A percentile compares a stretch with the other conserved stretches of the same genome.
Evolutionary conservation across 2,329 filamentous ascomycete genomes (phyloP).

Genomic region (Phaeosphaeria sp.): DNA sequence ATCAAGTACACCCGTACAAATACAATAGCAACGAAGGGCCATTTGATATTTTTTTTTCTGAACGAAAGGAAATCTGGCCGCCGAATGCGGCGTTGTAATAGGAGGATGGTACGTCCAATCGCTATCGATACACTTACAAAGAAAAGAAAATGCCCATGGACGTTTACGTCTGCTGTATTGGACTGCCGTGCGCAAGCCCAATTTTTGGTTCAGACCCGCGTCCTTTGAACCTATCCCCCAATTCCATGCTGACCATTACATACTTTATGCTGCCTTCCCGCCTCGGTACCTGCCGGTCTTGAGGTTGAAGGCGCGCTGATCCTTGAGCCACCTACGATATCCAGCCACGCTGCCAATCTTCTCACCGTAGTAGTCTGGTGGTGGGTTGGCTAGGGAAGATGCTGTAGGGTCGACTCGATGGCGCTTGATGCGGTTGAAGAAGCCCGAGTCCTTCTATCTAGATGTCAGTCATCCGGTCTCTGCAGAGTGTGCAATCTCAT

Average conservation of each 20-base stretch:
- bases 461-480: conserved; percentile 3
- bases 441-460: conserved; percentile 84
- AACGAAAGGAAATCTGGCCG: conserved; percentile 10
- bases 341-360: conserved; percentile 93
- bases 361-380: conserved; percentile 97
- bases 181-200: not conserved
- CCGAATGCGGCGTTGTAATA: conserved; percentile 7
- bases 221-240: not conserved
- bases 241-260: not conserved
- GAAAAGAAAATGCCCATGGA: conserved; percentile 2
- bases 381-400: conserved; percentile 88
- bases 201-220: too few species aligned
- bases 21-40: conserved; percentile 15
- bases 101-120: not conserved
- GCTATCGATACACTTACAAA: conserved; percentile 11
- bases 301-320: conserved; percentile 90
- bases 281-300: conserved; percentile 70
- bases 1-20: conserved; percentile 19
- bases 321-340: conserved; percentile 95
- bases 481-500: not conserved
- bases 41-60: conserved; percentile 12
- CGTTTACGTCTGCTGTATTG: not conserved
- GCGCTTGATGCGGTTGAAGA: conserved; percentile 89
- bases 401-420: conserved; percentile 89
- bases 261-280: not conserved